Percentiles rank a stretch among this genome's conserved stretches.
These are phyloP conservation scores for Typha latifolia DNA, from an alignment of 176 grass and related monocot genomes.

Conservation along the genomic window DNA sequence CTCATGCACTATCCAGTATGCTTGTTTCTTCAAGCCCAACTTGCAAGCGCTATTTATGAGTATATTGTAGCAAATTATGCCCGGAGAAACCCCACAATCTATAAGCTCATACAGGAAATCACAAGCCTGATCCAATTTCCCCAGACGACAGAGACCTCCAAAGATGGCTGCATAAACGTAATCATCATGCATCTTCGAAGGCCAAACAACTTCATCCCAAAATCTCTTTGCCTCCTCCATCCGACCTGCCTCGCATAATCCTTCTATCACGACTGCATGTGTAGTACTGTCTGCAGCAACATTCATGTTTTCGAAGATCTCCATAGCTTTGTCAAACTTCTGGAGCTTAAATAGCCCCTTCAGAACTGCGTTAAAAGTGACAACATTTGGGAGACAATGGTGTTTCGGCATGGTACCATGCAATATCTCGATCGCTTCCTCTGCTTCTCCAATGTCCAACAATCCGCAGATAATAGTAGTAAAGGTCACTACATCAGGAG, in stretches of 20 bases:
- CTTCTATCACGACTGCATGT: constrained; percentile 45
- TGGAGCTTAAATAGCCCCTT: constrained; percentile 42
- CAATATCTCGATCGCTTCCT: constrained; percentile 53
- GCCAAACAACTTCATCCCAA: constrained; percentile 76
- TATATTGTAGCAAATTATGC: constrained; percentile 77
- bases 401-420: constrained; percentile 33
- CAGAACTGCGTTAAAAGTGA: constrained; percentile 57
- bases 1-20: constrained; percentile 53
- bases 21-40: constrained; percentile 46
- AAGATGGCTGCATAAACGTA: constrained; percentile 69
- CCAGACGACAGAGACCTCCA: constrained; percentile 43
- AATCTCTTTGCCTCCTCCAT: constrained; percentile 54
- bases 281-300: constrained; percentile 35
- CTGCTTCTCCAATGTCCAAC: constrained; percentile 38
- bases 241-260: constrained; percentile 33
- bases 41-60: constrained; percentile 60
- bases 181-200: constrained; percentile 66
- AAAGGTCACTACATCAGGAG: constrained; percentile 75
- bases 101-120: constrained; percentile 81
- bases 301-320: constrained; percentile 51
- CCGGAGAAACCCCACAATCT: constrained; percentile 37
- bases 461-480: constrained; percentile 66
- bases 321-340: constrained; percentile 47
- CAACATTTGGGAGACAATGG: constrained; percentile 43
- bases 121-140: constrained; percentile 68